Evolutionary conservation across 345 rosid species (phyloP).

Genomic region (Populus alba): DNA sequence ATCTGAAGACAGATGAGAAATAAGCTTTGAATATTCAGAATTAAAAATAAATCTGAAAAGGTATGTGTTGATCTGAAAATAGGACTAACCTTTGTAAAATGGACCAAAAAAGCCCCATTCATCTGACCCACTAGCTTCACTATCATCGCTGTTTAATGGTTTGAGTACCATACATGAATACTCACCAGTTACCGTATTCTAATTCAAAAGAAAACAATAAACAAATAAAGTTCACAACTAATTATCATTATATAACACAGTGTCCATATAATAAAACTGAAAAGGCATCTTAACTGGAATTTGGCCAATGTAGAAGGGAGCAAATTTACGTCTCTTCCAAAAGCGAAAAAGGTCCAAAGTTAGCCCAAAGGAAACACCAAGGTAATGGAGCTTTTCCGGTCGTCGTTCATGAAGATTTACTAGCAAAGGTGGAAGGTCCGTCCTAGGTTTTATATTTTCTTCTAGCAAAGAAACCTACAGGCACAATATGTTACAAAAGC

Average conservation of each 20-base stretch:
- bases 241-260: neutral
- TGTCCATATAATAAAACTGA: neutral
- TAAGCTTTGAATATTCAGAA: constrained; percentile 12
- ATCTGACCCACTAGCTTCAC: constrained; percentile 58
- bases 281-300: constrained; percentile 66
- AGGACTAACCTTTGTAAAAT: constrained; percentile 66
- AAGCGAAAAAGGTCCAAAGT: constrained; percentile 91
- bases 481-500: constrained; percentile 4
- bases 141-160: constrained; percentile 64
- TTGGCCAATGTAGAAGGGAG: constrained; percentile 86
- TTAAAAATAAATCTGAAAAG: neutral
- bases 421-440: constrained; percentile 80
- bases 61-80: constrained; percentile 1
- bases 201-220: neutral
- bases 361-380: constrained; percentile 98
- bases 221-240: neutral
- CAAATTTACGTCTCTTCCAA: constrained; percentile 88
- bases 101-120: constrained; percentile 90
- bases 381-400: constrained; percentile 83
- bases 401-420: constrained; percentile 69
- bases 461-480: constrained; percentile 80
- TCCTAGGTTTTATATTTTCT: constrained; percentile 77
- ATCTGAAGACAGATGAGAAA: constrained; percentile 40
- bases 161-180: constrained; percentile 88
- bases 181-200: constrained; percentile 93